These are phyloP conservation scores for Neonectria neomacrospora DNA, from an alignment of 2,329 filamentous ascomycete species.

Conservation along the genomic window DNA sequence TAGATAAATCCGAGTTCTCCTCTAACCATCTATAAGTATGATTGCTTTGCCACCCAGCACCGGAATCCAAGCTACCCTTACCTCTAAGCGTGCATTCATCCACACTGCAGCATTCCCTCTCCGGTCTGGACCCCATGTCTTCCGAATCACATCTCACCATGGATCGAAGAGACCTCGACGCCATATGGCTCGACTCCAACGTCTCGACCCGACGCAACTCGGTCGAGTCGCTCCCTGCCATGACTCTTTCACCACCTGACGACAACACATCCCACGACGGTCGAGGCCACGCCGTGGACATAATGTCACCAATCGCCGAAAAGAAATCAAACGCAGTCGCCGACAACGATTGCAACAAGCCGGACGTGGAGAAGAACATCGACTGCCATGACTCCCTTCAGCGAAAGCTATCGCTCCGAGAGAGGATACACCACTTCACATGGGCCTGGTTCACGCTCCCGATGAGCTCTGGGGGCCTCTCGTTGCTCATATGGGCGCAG, in stretches of 20 bases:
- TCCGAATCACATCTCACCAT: conserved; percentile 19
- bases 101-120: conserved; percentile 22
- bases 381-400: conserved; percentile 36
- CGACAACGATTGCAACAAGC: conserved; percentile 21
- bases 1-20: conserved; percentile 9
- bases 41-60: background rate
- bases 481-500: conserved; percentile 70
- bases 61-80: background rate
- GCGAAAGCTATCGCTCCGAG: conserved; percentile 52
- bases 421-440: conserved; percentile 68
- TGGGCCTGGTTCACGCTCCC: conserved; percentile 81
- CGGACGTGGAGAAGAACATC: conserved; percentile 11
- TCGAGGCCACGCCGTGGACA: conserved; percentile 1
- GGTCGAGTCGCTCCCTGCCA: conserved; percentile 23
- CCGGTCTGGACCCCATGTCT: background rate
- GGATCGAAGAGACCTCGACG: conserved; percentile 39
- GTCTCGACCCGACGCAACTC: conserved; percentile 42
- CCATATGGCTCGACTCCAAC: conserved; percentile 41
- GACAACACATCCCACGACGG: conserved; percentile 23
- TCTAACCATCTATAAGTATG: conserved; percentile 13
- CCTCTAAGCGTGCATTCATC: background rate
- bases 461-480: conserved; percentile 79
- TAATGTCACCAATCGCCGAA: conserved; percentile 28
- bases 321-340: conserved; percentile 21
- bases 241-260: conserved; percentile 23